A percentile compares a stretch with the other conserved stretches of the same genome.
These are phyloP conservation scores for Gentiana straminea DNA, from an alignment of 257 asterid genomes.

Conservation along the genomic window DNA sequence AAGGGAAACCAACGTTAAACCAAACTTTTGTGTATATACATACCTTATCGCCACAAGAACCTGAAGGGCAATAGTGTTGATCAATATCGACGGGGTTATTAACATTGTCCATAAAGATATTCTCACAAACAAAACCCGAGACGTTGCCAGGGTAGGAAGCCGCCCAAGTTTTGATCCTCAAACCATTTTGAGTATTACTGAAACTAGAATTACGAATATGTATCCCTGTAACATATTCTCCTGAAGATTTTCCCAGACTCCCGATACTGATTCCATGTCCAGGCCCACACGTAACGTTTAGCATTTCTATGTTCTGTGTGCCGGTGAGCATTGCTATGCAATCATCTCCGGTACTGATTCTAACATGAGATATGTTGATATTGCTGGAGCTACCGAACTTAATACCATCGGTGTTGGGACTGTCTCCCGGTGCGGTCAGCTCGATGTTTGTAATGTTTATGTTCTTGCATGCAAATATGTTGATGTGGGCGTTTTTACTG, in stretches of 20 bases:
- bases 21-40: too few relatives aligned
- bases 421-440: constrained; percentile 36
- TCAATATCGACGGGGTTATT: constrained; percentile 57
- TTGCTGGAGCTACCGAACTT: constrained; percentile 40
- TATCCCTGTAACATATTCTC: constrained; percentile 29
- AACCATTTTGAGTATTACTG: constrained; percentile 42
- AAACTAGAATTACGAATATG: constrained; percentile 34
- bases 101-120: constrained; percentile 37
- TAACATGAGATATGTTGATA: constrained; percentile 21
- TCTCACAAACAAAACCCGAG: constrained; percentile 27
- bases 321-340: constrained; percentile 64
- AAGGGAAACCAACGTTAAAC: too few relatives aligned
- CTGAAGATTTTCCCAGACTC: constrained; percentile 36
- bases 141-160: constrained; percentile 29
- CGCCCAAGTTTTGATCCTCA: constrained; percentile 66
- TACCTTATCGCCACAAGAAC: constrained; percentile 24
- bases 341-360: constrained; percentile 61
- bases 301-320: constrained; percentile 29
- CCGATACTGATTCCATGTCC: constrained; percentile 78
- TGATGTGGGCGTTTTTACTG: constrained; percentile 59
- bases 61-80: constrained; percentile 52
- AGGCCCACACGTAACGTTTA: constrained; percentile 46
- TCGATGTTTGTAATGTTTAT: constrained; percentile 28
- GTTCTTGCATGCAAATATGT: constrained; percentile 44
- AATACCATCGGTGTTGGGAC: constrained; percentile 78